Conservation (phyloP, 345 rosid genomes). For the Triadica sebifera region DNA sequence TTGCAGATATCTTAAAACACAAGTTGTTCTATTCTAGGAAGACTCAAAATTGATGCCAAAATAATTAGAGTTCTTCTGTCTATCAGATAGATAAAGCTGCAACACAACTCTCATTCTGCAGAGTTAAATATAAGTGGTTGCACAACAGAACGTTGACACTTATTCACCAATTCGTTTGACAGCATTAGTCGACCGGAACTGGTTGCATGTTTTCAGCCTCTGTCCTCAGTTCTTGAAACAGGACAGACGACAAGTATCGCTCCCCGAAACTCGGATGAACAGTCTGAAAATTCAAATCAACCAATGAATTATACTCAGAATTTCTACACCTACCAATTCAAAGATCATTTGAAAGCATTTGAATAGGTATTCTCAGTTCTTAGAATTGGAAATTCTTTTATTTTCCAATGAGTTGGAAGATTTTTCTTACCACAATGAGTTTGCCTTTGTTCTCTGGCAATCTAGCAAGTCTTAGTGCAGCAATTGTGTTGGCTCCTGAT, state of each 20-base stretch:
- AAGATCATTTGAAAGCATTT: not conserved
- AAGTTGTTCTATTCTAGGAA: not conserved
- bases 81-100: not conserved
- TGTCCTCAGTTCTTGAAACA: slow-evolving; percentile 79
- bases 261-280: slow-evolving; percentile 96
- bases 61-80: not conserved
- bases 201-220: slow-evolving; percentile 94
- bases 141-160: not conserved
- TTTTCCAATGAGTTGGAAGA: not conserved
- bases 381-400: not conserved
- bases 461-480: slow-evolving; percentile 72
- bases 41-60: not conserved
- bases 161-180: not conserved
- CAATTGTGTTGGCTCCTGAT: slow-evolving; percentile 91
- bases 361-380: not conserved
- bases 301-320: not conserved
- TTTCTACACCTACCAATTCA: not conserved
- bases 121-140: too few relatives aligned
- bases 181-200: slow-evolving; percentile 67
- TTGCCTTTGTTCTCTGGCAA: slow-evolving; percentile 96
- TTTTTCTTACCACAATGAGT: slow-evolving; percentile 77
- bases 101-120: too few relatives aligned
- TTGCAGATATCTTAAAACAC: too few relatives aligned
- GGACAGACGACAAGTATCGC: slow-evolving; percentile 76
- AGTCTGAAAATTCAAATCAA: slow-evolving; percentile 43